Percentiles rank a stretch among this genome's conserved stretches.
Evolutionary conservation across 1,284 basidiomycete species (phyloP).

Genomic region (Melanopsichium pennsylvanicum): DNA sequence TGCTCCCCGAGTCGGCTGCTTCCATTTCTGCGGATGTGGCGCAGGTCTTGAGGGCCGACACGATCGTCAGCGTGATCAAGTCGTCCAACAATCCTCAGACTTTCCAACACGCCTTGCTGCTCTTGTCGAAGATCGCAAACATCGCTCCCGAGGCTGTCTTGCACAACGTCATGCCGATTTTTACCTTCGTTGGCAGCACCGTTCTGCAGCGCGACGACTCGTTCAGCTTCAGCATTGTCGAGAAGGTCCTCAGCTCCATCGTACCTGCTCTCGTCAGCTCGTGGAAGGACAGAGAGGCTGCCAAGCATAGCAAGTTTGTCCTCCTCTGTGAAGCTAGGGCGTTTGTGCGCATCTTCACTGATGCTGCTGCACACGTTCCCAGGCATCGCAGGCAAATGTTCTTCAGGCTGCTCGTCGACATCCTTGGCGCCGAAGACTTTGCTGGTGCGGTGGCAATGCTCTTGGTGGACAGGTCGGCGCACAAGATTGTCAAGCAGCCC

Average conservation of each 20-base stretch:
- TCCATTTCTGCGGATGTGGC: constrained; percentile 44
- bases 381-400: constrained; percentile 87
- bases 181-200: constrained; percentile 98
- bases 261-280: constrained; percentile 83
- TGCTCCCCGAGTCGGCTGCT: constrained; percentile 67
- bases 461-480: constrained; percentile 79
- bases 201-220: constrained; percentile 95
- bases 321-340: constrained; percentile 66
- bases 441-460: constrained; percentile 85
- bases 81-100: constrained; percentile 87
- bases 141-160: constrained; percentile 88
- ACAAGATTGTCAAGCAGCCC: constrained; percentile 76
- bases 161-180: constrained; percentile 96
- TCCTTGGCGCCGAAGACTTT: constrained; percentile 82
- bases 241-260: constrained; percentile 91
- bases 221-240: constrained; percentile 92
- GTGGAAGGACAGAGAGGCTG: constrained; percentile 49
- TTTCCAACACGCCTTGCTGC: constrained; percentile 89
- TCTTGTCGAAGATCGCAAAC: constrained; percentile 83
- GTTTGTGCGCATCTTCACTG: constrained; percentile 85
- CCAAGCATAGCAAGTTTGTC: constrained; percentile 27
- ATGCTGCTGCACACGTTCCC: constrained; percentile 85
- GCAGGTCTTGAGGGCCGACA: constrained; percentile 54
- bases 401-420: constrained; percentile 87
- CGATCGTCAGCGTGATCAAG: constrained; percentile 61